phyloP scores from a whole-genome alignment of 371 early-diverging fungal species.

The Fennellomyces sp. region DNA sequence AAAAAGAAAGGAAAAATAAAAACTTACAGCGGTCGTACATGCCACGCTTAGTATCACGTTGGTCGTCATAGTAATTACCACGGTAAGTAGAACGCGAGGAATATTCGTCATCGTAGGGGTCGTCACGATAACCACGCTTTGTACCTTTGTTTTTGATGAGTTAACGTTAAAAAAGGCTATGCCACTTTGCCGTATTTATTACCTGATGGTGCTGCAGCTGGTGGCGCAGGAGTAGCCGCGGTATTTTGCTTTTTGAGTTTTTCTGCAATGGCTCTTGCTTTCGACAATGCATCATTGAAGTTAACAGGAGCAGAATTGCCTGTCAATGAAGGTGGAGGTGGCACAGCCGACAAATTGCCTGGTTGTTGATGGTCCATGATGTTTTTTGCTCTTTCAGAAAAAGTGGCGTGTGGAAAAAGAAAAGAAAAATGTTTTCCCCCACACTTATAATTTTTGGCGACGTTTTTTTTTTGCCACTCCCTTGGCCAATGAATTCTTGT shows the following conservation, averaged over 20 bases:
- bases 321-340: conserved; percentile 41
- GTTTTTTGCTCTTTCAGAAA: not conserved
- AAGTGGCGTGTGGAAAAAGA: not conserved
- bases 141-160: no score
- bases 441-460: not conserved
- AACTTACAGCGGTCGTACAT: conserved; percentile 44
- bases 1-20: conserved; percentile 9
- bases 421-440: not conserved
- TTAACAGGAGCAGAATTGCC: conserved; percentile 45
- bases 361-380: conserved; percentile 23
- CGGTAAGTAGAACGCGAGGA: conserved; percentile 14
- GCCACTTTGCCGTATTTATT: conserved; percentile 17
- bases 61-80: conserved; percentile 25
- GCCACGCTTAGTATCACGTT: conserved; percentile 51
- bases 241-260: conserved; percentile 59
- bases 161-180: conserved; percentile 19
- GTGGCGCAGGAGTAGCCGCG: conserved; percentile 29
- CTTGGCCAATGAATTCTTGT: no score
- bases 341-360: conserved; percentile 42
- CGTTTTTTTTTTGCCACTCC: not conserved
- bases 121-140: conserved; percentile 35
- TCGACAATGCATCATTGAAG: conserved; percentile 75
- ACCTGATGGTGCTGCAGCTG: conserved; percentile 27
- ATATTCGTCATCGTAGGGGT: conserved; percentile 26
- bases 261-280: conserved; percentile 86